Base-by-base conservation (phyloP, 176 grass and related monocot genomes). In the Puya raimondii region DNA sequence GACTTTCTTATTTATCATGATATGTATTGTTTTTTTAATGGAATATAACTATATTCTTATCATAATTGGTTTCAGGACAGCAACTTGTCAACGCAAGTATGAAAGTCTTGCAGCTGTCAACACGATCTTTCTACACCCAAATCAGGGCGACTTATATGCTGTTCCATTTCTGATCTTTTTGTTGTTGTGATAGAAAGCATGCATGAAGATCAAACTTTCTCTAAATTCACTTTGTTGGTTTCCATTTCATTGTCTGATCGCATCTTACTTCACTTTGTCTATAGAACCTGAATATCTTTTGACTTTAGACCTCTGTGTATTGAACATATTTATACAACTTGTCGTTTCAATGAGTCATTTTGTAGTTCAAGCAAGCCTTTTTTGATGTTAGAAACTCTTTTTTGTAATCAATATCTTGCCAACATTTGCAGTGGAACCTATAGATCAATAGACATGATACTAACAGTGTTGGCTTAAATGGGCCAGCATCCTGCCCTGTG, bases 81-180 rank as follows among this genome's bases (percentile, higher is more conserved):
- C 84, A 59, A 88, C 89, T 53, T 97, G 89, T 77, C 94, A 97
- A 76, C 70, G 94, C 58, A 89, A 97, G 64, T 97, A 97, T 67
- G 94, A 97, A 84, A 92, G 94, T 72, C 86, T 86, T 23, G 94
- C 89, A 59, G 84, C 94, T 75, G 89, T 97, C 42, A 97, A 97
- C 70, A 97, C 86, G 49, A 86, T 97, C 11, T 84, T 97, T 59
- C 86, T 97, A 53, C 94, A 97, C 76, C 94, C 89, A 66, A 97
- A 97, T 84, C 94, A 97, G 84, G 94, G 90, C 26, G 66, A 23
- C 57, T 79, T 20, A 63, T 67, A 20, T 47, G 12, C 13, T 23
- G 52, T 71, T 65, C 5, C 66, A 84, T 21, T 9, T 20, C 9
- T 58, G 18, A 17, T 58, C 18, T 58, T 14, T n/a, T 58, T 58